Evolutionary conservation across 495 filamentous ascomycete species (phyloP), one percentile per base, ranked within the genome.

Genomic region (Podospora appendiculata): DNA sequence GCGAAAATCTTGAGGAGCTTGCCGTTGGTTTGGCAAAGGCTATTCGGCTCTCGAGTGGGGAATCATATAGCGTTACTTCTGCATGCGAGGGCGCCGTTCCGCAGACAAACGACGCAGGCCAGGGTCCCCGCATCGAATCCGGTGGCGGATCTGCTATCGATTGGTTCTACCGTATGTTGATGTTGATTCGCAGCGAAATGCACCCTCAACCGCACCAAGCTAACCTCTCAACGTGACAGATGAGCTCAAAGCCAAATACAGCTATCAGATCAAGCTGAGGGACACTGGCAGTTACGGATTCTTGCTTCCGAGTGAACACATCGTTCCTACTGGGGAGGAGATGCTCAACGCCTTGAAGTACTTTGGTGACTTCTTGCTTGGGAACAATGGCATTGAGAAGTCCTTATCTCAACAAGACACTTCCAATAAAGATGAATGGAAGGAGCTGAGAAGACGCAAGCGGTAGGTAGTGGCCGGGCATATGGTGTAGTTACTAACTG

Each of bases 211-310:
- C 25, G 5, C 25, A 25, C 25, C 5, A 25, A 25, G 25, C 25
- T 25, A 25, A 25, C 25, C 25, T 17, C 13, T 39, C 32, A 42
- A 46, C 25, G 6, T 33, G 25, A 12, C 39, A 67, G 64, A 93
- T 51, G 86, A 93, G 58, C 68, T 96, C 33, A 71, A 79, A 41
- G 86, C 92, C n/a, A 80, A 74, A 35, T 93, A 87, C 61, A 83
- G 88, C 25, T 98, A 94, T 61, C 93, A 97, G 72, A 87, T 98
- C 65, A 97, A 96, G 68, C 74, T 98, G 18, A 79, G 93, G 36
- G 93, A 98, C 70, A 95, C 89, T 0, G 93, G 93, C 3, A 93
- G 63, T 67, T 96, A 97, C 65, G 93, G 93, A 0, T 98, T 96
- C 60, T 72, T 98, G 45, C 74, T 98, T 8, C 93, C 93, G 0